Base-by-base conservation (phyloP, 176 grass and related monocot genomes). In the Musa beccarii region DNA sequence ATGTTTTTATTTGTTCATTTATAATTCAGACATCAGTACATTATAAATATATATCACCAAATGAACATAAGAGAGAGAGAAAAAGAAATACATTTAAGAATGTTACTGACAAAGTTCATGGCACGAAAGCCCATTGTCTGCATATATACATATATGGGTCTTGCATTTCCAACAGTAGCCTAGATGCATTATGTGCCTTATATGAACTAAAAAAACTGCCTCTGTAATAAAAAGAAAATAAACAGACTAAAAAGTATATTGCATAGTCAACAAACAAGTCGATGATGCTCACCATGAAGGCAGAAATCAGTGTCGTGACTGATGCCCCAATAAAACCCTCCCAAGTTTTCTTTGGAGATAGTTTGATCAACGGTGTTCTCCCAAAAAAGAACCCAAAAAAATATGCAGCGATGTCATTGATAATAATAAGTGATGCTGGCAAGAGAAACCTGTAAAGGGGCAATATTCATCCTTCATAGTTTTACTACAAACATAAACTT, bases 251-350 rank as follows among this genome's bases (percentile, higher is more conserved):
- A 70, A 9, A 70, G 14, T 20, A 70, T 5, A 70, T 52, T 51
- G 51, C 51, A 17, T 52, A 1, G 19, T 9, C 68, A n/a, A 21
- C 49, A 52, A 51, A 51, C 17, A 51, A 51, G 43, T 11, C 0
- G 11, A 21, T 51, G 16, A 51, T 57, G 28, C 79, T 94, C 67
- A 99, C 96, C 89, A 95, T 70, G 81, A 99, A 99, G 25, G 96
- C 96, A 81, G 88, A 92, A 51, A 99, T 76, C 76, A 99, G 88
- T 76, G 91, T 95, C 76, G 96, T 95, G 74, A 99, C 84, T 34
- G 91, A 99, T 54, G 96, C 96, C 65, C 96, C 96, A 83, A 99
- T 95, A 87, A 99, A 99, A 87, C 96, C 96, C 79, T 99, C 96
- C 96, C 96, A 99, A 53, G 96, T 95, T 82, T 99, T 99, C 81